Conservation (phyloP, 768 basidiomycete species). For the Pulveroboletus frians region DNA sequence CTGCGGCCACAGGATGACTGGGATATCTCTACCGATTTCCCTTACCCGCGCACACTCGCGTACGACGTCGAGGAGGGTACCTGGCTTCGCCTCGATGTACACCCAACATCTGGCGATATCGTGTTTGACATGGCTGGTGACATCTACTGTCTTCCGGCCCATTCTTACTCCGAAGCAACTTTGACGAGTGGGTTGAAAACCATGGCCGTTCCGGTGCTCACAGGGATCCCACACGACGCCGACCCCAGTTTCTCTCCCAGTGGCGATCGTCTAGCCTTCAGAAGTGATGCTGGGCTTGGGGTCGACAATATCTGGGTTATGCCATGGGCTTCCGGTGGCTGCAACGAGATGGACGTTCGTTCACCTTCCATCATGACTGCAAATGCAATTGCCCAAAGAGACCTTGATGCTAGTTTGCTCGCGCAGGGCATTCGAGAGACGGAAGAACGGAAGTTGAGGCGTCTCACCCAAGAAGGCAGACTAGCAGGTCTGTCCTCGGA, state of each 20-base stretch:
- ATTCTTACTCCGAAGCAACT: conserved; percentile 31
- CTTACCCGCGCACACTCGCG: conserved; percentile 58
- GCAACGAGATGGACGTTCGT: conserved; percentile 53
- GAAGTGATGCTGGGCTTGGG: conserved; percentile 68
- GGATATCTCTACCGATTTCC: conserved; percentile 75
- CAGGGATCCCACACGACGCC: conserved; percentile 63
- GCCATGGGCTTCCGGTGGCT: conserved; percentile 52
- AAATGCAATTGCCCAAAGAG: conserved; percentile 34
- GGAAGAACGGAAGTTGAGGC: conserved; percentile 38
- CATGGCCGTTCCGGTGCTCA: conserved; percentile 53
- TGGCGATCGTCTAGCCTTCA: conserved; percentile 60
- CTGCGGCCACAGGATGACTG: conserved; percentile 49
- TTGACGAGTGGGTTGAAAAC: conserved; percentile 22
- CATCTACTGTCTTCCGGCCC: conserved; percentile 60
- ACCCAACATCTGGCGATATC: conserved; percentile 64
- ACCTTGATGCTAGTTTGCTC: conserved; percentile 44
- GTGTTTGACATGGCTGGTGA: conserved; percentile 75
- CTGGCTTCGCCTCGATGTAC: conserved; percentile 70
- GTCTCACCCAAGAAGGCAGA: conserved; percentile 58
- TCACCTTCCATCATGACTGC: conserved; percentile 31
- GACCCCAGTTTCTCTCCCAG: conserved; percentile 70
- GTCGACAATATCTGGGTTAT: conserved; percentile 73
- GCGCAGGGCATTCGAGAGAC: conserved; percentile 50
- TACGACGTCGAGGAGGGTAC: conserved; percentile 73
- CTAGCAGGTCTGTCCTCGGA: conserved; percentile 32